These are phyloP conservation scores for Fusarium sp. DNA, from an alignment of 2,329 filamentous ascomycete species.

Conservation along the genomic window DNA sequence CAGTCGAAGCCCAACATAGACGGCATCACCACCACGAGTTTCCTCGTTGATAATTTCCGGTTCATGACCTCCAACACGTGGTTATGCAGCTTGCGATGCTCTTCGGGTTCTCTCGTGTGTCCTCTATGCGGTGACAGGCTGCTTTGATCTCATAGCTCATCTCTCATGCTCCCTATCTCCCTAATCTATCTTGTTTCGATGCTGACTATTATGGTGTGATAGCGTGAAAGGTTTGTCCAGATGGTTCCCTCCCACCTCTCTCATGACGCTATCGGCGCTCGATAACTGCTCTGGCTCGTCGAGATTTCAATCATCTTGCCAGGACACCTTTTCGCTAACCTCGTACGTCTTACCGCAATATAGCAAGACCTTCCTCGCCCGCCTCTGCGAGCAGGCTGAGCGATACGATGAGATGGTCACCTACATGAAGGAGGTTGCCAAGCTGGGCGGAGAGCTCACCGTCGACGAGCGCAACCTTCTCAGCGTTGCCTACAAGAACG, in stretches of 20 bases:
- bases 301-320: slow-evolving; percentile 35
- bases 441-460: slow-evolving; percentile 81
- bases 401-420: slow-evolving; percentile 99
- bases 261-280: slow-evolving; percentile 24
- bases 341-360: slow-evolving; percentile 43
- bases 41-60: slow-evolving; percentile 8
- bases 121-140: background rate
- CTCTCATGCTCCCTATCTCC: slow-evolving; percentile 23
- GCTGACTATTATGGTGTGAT: slow-evolving; percentile 53
- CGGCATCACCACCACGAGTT: slow-evolving; percentile 28
- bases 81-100: slow-evolving; percentile 11
- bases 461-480: slow-evolving; percentile 99
- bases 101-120: background rate
- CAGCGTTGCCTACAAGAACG: slow-evolving; percentile 99
- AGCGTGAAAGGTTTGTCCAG: slow-evolving; percentile 75
- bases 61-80: slow-evolving; percentile 2
- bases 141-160: slow-evolving; percentile 7
- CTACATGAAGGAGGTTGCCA: slow-evolving; percentile 99
- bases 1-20: slow-evolving; percentile 38
- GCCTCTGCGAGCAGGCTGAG: slow-evolving; percentile 99
- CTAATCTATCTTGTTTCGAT: slow-evolving; percentile 36
- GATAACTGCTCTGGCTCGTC: slow-evolving; percentile 29
- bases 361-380: slow-evolving; percentile 99
- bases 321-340: slow-evolving; percentile 44
- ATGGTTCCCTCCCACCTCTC: slow-evolving; percentile 27